Evolutionary conservation across 208 protist species (phyloP).

Genomic region (Trypanosoma platydactyli): DNA sequence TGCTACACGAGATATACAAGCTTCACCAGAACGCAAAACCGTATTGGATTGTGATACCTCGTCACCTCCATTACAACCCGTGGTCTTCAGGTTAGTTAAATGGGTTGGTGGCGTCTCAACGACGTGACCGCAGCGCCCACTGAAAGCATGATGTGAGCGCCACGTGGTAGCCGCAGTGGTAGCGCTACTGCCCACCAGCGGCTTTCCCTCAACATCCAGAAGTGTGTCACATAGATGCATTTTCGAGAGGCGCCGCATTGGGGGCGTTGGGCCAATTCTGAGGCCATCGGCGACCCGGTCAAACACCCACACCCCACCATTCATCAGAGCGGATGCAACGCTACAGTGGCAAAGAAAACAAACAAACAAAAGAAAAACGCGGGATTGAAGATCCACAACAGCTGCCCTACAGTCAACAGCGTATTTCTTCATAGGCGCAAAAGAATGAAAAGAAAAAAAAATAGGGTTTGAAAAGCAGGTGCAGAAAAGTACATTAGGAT

Average conservation of each 20-base stretch:
- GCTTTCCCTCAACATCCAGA: slow-evolving; percentile 19
- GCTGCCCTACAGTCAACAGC: no score
- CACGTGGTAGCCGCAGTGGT: slow-evolving; percentile 37
- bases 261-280: background rate
- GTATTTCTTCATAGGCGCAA: no score
- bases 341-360: no score
- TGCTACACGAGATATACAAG: background rate
- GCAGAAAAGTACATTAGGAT: background rate
- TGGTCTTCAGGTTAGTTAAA: background rate
- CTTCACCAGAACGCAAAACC: background rate
- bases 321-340: background rate
- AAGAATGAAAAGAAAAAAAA: background rate
- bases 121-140: slow-evolving; percentile 49
- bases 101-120: background rate
- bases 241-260: slow-evolving; percentile 11
- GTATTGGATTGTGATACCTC: slow-evolving; percentile 1
- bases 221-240: background rate
- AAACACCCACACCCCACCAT: slow-evolving; percentile 35
- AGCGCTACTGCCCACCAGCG: slow-evolving; percentile 26
- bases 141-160: slow-evolving; percentile 77
- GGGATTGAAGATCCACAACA: no score
- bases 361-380: no score
- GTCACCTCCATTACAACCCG: background rate
- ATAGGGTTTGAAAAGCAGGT: background rate
- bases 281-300: slow-evolving; percentile 43